phyloP scores from a whole-genome alignment of 768 basidiomycete species.

The Kwoniella sp. region DNA sequence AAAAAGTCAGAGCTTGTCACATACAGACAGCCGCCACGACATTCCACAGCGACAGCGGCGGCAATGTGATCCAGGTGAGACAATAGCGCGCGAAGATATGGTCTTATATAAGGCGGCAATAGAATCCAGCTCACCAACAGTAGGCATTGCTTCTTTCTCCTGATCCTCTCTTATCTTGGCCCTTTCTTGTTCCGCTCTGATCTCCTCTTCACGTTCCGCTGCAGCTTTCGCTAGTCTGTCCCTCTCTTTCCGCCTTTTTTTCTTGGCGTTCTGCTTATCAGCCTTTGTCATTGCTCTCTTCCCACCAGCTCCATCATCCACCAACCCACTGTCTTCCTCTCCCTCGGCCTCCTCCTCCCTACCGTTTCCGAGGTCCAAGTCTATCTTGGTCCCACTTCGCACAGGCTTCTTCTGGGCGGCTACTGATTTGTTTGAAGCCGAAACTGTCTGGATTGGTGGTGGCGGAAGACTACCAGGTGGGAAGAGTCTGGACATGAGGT shows the following conservation, averaged over 20 bases:
- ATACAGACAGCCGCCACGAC: too few relatives aligned
- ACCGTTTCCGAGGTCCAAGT: too few relatives aligned
- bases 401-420: too few relatives aligned
- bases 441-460: background rate
- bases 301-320: slow-evolving; percentile 9
- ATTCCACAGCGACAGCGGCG: too few relatives aligned
- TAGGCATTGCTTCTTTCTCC: background rate
- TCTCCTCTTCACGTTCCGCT: background rate
- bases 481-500: slow-evolving; percentile 14
- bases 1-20: too few relatives aligned
- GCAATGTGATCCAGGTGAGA: too few relatives aligned
- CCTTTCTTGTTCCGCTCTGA: background rate
- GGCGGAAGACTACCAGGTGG: slow-evolving; percentile 9
- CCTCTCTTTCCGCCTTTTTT: slow-evolving; percentile 29
- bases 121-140: background rate
- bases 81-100: too few relatives aligned
- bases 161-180: background rate
- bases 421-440: too few relatives aligned
- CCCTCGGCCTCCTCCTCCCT: background rate
- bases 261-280: slow-evolving; percentile 37
- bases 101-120: too few relatives aligned
- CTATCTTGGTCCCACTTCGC: too few relatives aligned
- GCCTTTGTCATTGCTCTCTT: slow-evolving; percentile 31
- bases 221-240: slow-evolving; percentile 14
- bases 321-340: slow-evolving; percentile 10